phyloP scores from a whole-genome alignment of 768 basidiomycete species.

The Tulasnella sp. region DNA sequence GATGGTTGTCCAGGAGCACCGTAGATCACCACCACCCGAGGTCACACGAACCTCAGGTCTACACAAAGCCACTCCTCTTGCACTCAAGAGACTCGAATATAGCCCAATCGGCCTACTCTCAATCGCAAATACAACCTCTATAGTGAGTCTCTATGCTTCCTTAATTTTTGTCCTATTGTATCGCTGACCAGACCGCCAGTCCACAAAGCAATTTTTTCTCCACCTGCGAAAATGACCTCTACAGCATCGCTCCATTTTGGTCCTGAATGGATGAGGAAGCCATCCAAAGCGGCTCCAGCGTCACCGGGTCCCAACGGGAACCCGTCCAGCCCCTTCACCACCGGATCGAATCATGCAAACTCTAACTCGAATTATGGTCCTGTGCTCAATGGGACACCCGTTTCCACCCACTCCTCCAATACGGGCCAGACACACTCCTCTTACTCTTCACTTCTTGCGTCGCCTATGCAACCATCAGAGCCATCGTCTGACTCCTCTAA shows the following conservation, averaged over 20 bases:
- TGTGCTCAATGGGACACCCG: slow-evolving; percentile 29
- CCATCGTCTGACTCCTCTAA: slow-evolving; percentile 50
- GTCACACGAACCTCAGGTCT: no score
- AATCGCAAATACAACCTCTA: background rate
- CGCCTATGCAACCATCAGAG: slow-evolving; percentile 35
- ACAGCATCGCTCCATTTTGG: slow-evolving; percentile 73
- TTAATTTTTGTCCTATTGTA: background rate
- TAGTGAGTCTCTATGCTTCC: background rate
- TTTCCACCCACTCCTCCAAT: slow-evolving; percentile 42
- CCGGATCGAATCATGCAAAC: slow-evolving; percentile 24
- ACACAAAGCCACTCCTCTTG: no score
- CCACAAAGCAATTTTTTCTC: slow-evolving; percentile 9
- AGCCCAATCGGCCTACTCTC: no score
- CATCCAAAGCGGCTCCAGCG: slow-evolving; percentile 34
- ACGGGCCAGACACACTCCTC: slow-evolving; percentile 40
- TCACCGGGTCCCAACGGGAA: slow-evolving; percentile 2
- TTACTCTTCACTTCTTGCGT: slow-evolving; percentile 60
- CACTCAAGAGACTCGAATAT: no score
- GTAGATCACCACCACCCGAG: no score
- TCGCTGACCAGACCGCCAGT: background rate
- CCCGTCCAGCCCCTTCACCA: background rate
- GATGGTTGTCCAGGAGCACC: no score
- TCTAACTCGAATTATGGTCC: slow-evolving; percentile 30
- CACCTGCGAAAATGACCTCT: slow-evolving; percentile 24
- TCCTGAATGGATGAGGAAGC: slow-evolving; percentile 79